These are phyloP conservation scores for Quercus robur DNA, from an alignment of 306 rosid genomes.

Conservation along the genomic window DNA sequence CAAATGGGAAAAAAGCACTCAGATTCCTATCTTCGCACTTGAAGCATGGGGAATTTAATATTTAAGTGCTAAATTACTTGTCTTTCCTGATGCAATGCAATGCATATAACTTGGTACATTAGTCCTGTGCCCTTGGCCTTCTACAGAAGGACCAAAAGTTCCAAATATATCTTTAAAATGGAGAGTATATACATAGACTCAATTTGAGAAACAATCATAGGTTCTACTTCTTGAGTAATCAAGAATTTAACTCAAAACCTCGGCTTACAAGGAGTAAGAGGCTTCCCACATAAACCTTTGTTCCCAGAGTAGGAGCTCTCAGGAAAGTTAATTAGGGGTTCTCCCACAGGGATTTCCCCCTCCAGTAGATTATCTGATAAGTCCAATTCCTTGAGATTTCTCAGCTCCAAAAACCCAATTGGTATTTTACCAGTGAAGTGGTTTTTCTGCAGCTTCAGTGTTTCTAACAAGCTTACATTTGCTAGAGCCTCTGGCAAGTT, in stretches of 20 bases:
- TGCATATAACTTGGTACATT: neutral
- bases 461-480: conserved; percentile 45
- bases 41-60: neutral
- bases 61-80: neutral
- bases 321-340: conserved; percentile 58
- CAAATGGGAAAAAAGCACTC: no score
- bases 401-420: conserved; percentile 46
- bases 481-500: conserved; percentile 48
- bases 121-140: neutral
- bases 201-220: neutral
- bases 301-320: conserved; percentile 54
- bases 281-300: conserved; percentile 71
- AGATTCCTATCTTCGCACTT: neutral
- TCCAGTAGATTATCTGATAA: conserved; percentile 59
- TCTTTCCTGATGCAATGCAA: neutral
- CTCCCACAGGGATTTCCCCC: conserved; percentile 69
- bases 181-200: neutral
- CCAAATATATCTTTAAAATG: neutral
- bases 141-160: neutral
- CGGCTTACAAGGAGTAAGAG: conserved; percentile 57
- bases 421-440: conserved; percentile 57
- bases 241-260: conserved; percentile 6
- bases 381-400: conserved; percentile 45
- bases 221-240: neutral
- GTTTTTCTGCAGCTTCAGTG: conserved; percentile 59